These are phyloP conservation scores for Puccinia novopanici DNA, from an alignment of 1,284 basidiomycete genomes.

Conservation along the genomic window DNA sequence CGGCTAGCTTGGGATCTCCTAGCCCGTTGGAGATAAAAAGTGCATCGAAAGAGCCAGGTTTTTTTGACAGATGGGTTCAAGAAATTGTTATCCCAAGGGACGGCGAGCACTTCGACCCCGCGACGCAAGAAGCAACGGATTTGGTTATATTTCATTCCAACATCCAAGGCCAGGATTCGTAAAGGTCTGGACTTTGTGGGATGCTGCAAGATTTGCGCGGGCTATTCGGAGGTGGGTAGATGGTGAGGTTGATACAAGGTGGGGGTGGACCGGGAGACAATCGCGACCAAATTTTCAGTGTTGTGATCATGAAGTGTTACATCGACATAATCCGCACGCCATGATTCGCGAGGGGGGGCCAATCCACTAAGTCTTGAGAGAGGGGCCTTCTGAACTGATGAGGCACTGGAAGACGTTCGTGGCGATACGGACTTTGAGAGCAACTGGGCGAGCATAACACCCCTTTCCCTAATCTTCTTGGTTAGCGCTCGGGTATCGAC, in stretches of 20 bases:
- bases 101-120: conserved; percentile 93
- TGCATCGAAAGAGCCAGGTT: conserved; percentile 83
- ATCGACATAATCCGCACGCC: conserved; percentile 79
- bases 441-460: conserved; percentile 83
- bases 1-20: conserved; percentile 86
- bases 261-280: conserved; percentile 74
- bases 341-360: conserved; percentile 61
- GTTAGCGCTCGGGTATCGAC: conserved; percentile 96
- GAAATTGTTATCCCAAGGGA: conserved; percentile 97
- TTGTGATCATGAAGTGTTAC: conserved; percentile 88
- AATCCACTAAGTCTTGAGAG: conserved; percentile 24
- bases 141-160: conserved; percentile 99
- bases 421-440: conserved; percentile 59
- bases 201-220: conserved; percentile 67
- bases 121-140: conserved; percentile 93
- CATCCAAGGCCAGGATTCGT: conserved; percentile 87
- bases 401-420: conserved; percentile 3
- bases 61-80: conserved; percentile 63
- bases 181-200: conserved; percentile 73
- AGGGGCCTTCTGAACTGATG: conserved; percentile 13
- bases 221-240: conserved; percentile 58
- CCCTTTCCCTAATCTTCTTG: conserved; percentile 91
- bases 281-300: conserved; percentile 82
- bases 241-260: conserved; percentile 70
- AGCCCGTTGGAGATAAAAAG: conserved; percentile 98